Evolutionary conservation across 2,329 filamentous ascomycete species (phyloP), one percentile per base, ranked within the genome.

Genomic region (Penicillium sp.): DNA sequence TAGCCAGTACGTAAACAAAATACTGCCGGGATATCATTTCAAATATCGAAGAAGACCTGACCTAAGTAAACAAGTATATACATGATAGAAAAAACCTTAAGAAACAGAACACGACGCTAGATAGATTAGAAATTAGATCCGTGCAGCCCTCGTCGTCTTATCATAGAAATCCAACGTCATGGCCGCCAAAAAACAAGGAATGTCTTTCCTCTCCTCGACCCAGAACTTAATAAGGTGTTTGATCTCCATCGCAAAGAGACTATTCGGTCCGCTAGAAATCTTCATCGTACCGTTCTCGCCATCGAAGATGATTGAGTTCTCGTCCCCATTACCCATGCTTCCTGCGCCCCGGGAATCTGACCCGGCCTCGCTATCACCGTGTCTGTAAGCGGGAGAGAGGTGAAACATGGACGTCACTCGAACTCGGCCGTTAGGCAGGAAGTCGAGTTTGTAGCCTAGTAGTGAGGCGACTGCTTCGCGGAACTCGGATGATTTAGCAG

Each of bases 251-350:
- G 93, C 95, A 78, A 99, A 99, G 13, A 88, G 84, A 73, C 92
- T 96, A 73, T 91, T 86, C 1, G 93, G 91, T 0, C 95, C 95
- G 1, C 95, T 95, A 38, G 90, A 91, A 61, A 99, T 91, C 84
- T 99, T 99, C 95, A 99, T 99, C 1, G 93, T 97, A 7, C 94
- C 95, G 61, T 91, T 89, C 79, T 97, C 93, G 56, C 93, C 93
- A 77, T 97, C 93, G 75, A 97, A 97, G 0, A 97, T 88, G 50
- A 88, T 88, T 5, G 81, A 85, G 64, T 87, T 86, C 66, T 83
- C 83, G 63, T 83, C 81, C 5, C 78, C 79, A 31, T 79, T 77
- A 47, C 78, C 77, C 79, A 79, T 79, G 64, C 76, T 79, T 5
- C 77, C 79, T 1, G 75, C 73, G 1, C 77, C 78, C 17, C 69